phyloP scores from a whole-genome alignment of 2,329 filamentous ascomycete genomes.

The Fusarium verticillioides region DNA sequence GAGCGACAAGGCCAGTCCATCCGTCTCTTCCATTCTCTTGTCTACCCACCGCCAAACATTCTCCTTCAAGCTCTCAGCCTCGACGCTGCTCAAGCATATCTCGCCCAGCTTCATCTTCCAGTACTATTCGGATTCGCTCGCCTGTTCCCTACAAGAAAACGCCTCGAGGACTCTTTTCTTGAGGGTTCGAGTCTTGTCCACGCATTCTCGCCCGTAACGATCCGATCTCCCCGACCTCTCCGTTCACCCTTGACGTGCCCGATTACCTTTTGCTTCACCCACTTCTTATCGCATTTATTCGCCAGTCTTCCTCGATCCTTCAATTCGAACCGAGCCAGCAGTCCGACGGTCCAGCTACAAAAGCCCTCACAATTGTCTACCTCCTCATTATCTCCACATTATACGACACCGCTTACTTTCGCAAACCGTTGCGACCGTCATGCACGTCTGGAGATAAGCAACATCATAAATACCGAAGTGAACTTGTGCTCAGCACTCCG shows the following conservation, averaged over 20 bases:
- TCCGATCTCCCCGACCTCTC: constrained; percentile 31
- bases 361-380: not conserved
- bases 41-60: constrained; percentile 40
- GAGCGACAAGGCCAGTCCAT: constrained; percentile 40
- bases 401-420: constrained; percentile 26
- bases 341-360: not conserved
- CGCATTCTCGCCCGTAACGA: constrained; percentile 26
- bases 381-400: constrained; percentile 5
- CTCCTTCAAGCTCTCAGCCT: constrained; percentile 40
- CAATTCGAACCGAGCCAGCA: constrained; percentile 6
- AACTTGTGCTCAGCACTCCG: constrained; percentile 9
- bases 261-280: constrained; percentile 32
- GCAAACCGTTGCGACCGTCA: constrained; percentile 35
- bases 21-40: constrained; percentile 33
- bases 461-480: constrained; percentile 29
- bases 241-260: constrained; percentile 32
- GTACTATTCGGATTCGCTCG: constrained; percentile 9
- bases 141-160: constrained; percentile 2
- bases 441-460: constrained; percentile 41
- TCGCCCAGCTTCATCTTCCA: constrained; percentile 24
- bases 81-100: constrained; percentile 27
- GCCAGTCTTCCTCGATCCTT: constrained; percentile 7
- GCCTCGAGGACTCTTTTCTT: not conserved
- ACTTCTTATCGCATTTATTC: constrained; percentile 29
- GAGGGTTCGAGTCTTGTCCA: constrained; percentile 7